Evolutionary conservation across 768 basidiomycete species (phyloP).

Genomic region (Amanita phalloides): DNA sequence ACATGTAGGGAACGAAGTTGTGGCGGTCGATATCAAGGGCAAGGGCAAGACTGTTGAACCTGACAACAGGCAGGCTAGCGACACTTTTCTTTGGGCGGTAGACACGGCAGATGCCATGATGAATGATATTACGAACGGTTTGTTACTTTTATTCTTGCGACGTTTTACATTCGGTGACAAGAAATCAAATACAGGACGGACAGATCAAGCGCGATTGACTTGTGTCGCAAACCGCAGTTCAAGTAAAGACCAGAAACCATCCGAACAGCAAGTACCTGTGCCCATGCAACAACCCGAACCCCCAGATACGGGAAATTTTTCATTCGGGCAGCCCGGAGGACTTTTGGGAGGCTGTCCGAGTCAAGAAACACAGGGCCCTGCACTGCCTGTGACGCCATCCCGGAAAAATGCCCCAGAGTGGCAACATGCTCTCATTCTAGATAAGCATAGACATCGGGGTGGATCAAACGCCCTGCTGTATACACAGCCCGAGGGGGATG

Average conservation of each 20-base stretch:
- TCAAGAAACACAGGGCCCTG: background rate
- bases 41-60: conserved; percentile 18
- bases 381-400: background rate
- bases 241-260: conserved; percentile 2
- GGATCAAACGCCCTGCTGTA: background rate
- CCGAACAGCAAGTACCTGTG: background rate
- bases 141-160: conserved; percentile 4
- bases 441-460: background rate
- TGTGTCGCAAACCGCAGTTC: background rate
- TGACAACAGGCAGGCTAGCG: conserved; percentile 5
- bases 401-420: background rate
- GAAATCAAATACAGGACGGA: background rate
- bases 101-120: conserved; percentile 15
- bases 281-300: conserved; percentile 8
- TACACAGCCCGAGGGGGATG: conserved; percentile 15
- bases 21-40: conserved; percentile 12
- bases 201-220: background rate
- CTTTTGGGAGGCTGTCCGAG: conserved; percentile 13
- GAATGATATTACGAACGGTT: conserved; percentile 39
- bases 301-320: conserved; percentile 6
- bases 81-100: background rate
- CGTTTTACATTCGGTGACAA: background rate
- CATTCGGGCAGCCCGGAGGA: conserved; percentile 24
- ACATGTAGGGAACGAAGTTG: background rate
- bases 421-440: background rate